These are phyloP conservation scores for Pinus albicaulis DNA, from an alignment of 75 land plant genomes.

Conservation along the genomic window DNA sequence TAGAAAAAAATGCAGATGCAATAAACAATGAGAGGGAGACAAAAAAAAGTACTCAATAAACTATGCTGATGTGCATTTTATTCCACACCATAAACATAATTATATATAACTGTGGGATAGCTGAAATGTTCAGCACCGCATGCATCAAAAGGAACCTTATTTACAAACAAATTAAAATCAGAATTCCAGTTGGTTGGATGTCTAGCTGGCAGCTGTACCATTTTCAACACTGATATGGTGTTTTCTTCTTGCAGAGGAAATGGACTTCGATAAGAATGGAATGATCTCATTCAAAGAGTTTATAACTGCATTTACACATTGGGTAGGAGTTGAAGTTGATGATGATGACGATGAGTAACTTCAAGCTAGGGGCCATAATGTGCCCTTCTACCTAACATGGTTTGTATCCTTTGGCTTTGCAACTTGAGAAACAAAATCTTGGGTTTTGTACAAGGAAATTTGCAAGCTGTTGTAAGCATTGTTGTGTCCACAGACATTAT, in stretches of 20 bases:
- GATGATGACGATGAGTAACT: constrained; percentile 24
- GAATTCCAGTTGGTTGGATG: background rate
- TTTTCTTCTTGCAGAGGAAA: constrained; percentile 50
- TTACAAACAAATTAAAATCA: no score
- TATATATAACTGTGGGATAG: no score
- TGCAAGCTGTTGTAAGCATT: background rate
- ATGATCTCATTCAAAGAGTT: constrained; percentile 66
- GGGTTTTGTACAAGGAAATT: background rate
- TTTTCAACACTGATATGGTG: no score
- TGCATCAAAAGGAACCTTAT: no score
- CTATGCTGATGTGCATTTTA: no score
- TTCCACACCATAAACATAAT: no score
- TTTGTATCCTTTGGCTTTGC: background rate
- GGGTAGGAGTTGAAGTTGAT: constrained; percentile 64
- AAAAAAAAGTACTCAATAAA: no score
- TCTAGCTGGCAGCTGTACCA: background rate
- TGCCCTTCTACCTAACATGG: background rate
- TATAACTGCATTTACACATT: constrained; percentile 54
- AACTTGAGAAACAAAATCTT: constrained; percentile 3
- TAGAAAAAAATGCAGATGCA: no score
- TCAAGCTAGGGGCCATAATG: background rate
- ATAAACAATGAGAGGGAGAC: no score
- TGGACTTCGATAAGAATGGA: constrained; percentile 63
- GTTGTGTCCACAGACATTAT: background rate
- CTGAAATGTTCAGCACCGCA: no score